Percentiles rank a stretch among this genome's conserved stretches.
Evolutionary conservation across 306 rosid species (phyloP).

Genomic region (Potentilla sterilis): DNA sequence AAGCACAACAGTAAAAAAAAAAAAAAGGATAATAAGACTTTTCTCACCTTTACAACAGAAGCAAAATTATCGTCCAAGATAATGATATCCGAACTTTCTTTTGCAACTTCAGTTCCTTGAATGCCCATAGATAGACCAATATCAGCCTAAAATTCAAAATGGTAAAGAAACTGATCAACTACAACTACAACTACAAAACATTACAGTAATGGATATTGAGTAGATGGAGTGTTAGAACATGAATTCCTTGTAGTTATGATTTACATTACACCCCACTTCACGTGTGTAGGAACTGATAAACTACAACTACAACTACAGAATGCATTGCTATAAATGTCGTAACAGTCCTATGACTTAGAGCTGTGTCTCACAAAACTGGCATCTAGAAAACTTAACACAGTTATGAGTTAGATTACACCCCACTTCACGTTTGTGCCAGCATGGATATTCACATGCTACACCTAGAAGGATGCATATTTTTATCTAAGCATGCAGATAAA

Average conservation of each 20-base stretch:
- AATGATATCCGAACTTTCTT: conserved; percentile 96
- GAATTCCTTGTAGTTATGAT: neutral
- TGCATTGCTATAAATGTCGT: neutral
- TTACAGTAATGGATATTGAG: neutral
- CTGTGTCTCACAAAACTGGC: neutral
- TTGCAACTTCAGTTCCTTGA: conserved; percentile 98
- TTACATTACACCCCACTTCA: no score
- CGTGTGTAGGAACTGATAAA: no score
- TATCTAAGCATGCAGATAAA: neutral
- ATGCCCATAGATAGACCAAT: conserved; percentile 99
- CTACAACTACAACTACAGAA: neutral
- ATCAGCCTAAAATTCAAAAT: conserved; percentile 84
- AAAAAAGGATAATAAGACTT: neutral
- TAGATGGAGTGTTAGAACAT: neutral
- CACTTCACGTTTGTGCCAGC: neutral
- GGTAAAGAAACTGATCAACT: conserved; percentile 37
- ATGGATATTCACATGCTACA: neutral
- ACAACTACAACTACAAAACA: conserved; percentile 27
- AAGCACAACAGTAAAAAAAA: neutral
- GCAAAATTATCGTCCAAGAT: conserved; percentile 95
- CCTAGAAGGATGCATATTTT: neutral
- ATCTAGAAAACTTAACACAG: neutral
- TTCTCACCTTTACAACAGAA: conserved; percentile 84
- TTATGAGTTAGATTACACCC: neutral
- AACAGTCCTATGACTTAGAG: neutral